Evolutionary conservation across 345 rosid species (phyloP).

Genomic region (Salix purpurea): DNA sequence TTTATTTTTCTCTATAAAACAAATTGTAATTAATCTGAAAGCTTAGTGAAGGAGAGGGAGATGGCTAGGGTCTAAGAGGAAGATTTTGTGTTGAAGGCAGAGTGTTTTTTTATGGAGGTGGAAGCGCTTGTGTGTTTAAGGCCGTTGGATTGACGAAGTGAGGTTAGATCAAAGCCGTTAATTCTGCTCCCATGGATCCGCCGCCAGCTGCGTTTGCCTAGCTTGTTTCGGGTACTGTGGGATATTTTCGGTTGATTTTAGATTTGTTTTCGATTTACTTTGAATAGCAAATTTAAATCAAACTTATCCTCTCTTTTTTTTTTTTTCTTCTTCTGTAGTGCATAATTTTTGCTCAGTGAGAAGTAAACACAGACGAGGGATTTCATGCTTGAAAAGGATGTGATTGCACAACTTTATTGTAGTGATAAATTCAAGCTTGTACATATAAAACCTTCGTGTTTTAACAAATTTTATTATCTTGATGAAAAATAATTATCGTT

Average conservation of each 20-base stretch:
- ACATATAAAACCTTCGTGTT: no score
- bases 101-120: background rate
- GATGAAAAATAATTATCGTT: no score
- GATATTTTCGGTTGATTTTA: background rate
- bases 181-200: conserved; percentile 15
- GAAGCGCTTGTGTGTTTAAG: conserved; percentile 3
- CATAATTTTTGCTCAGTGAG: no score
- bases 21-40: background rate
- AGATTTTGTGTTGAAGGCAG: background rate
- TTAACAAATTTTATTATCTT: no score
- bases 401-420: no score
- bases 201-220: conserved; percentile 19
- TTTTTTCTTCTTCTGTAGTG: no score
- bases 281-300: background rate
- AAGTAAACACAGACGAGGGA: no score
- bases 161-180: conserved; percentile 1
- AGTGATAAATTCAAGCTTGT: no score
- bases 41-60: background rate
- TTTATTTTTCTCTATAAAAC: background rate
- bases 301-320: no score
- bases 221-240: background rate
- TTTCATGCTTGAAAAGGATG: no score
- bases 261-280: background rate
- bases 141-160: conserved; percentile 10
- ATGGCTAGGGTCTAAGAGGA: conserved; percentile 18